phyloP scores from a whole-genome alignment of 2,329 filamentous ascomycete species.

The Trichophyton mentagrophytes region DNA sequence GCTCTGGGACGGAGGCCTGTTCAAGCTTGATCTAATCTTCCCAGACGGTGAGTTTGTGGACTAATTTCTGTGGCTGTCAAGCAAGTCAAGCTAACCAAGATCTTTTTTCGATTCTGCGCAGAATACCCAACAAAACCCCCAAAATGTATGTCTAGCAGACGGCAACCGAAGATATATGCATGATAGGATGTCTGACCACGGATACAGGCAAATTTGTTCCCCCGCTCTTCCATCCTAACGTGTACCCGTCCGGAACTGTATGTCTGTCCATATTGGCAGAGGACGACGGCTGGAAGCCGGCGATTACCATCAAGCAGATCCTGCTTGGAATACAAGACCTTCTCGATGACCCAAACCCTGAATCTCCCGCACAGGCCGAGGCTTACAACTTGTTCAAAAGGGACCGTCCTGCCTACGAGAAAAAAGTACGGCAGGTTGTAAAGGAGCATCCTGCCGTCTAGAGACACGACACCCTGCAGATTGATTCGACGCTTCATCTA shows the following conservation, averaged over 20 bases:
- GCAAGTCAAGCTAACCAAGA: background rate
- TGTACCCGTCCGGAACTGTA: conserved; percentile 95
- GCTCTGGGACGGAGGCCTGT: conserved; percentile 92
- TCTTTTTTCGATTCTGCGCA: conserved; percentile 27
- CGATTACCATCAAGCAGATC: conserved; percentile 97
- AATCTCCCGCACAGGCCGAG: conserved; percentile 91
- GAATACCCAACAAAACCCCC: conserved; percentile 98
- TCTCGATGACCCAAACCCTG: conserved; percentile 90
- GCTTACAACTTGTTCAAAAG: conserved; percentile 96
- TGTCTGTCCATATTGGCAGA: conserved; percentile 96
- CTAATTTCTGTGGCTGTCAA: background rate
- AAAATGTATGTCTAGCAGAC: conserved; percentile 59
- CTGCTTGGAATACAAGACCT: conserved; percentile 91
- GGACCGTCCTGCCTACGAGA: conserved; percentile 75
- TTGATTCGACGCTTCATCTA: conserved; percentile 4
- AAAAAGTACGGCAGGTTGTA: conserved; percentile 73
- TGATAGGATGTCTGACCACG: background rate
- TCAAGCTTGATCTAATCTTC: conserved; percentile 86
- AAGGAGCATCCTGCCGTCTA: conserved; percentile 68
- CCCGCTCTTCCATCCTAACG: conserved; percentile 94
- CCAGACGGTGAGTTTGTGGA: conserved; percentile 60
- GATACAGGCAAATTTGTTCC: conserved; percentile 81
- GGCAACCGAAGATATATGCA: background rate
- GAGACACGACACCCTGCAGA: background rate
- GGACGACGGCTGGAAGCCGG: conserved; percentile 96